Evolutionary conservation across 257 asterid species (phyloP), one percentile per base, ranked within the genome.

Genomic region (Solanum chilense): DNA sequence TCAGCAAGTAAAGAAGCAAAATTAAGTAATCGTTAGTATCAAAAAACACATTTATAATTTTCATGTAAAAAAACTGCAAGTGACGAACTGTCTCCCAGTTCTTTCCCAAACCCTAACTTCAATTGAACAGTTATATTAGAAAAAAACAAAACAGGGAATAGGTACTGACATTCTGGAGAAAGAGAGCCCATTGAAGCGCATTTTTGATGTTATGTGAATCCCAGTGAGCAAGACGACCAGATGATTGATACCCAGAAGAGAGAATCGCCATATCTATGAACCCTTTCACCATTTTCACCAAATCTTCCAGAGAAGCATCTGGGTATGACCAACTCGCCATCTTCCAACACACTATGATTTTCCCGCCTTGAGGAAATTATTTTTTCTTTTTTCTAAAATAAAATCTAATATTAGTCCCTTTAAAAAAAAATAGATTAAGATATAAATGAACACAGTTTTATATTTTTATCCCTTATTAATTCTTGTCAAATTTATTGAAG

Each of bases 241-340:
- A 91, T 25, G 97, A 94, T 85, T 96, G 99, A 87, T 92, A 95
- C 21, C 98, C 98, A 71, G 94, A 92, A 64, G 98, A 94, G 62
- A 96, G 90, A 92, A 95, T 87, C 90, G 91, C 25, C 93, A 95
- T 90, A 84, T 94, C 96, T 12, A 92, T 69, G 91, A 92, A 96
- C 74, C 90, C 94, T 84, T 91, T 90, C 9, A 94, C 88, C 87
- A 93, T 86, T 84, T 84, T 88, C 90, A 92, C 66, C 87, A 96
- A 84, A 88, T 96, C 98, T 76, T 90, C 91, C 15, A 90, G 86
- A 81, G 95, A 90, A 73, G 92, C 37, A 15, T 89, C 89, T 25
- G 95, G 91, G 71, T 93, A 87, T 5, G 93, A 90, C 95, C 96
- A 91, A 33, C 49, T 92, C 33, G 37, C 83, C 87, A 85, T 85